Percentiles rank a stretch among this genome's conserved stretches.
Evolutionary conservation across 352 stramenopile genomes (phyloP).

Genomic region (Globisporangium echinulatum): DNA sequence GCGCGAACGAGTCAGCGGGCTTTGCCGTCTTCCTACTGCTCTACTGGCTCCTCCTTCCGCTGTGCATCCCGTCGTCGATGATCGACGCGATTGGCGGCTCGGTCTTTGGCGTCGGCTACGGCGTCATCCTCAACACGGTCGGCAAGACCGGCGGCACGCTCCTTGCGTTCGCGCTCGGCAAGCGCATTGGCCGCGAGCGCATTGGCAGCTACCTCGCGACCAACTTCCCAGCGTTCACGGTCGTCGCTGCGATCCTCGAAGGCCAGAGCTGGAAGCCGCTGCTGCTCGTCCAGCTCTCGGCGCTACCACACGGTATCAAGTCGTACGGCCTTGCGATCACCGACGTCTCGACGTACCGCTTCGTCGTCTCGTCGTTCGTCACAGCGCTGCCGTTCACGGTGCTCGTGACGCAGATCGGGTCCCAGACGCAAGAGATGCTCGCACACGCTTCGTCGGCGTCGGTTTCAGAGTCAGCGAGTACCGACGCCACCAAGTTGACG

Average conservation of each 20-base stretch:
- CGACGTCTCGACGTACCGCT: conserved; percentile 45
- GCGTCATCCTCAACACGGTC: conserved; percentile 41
- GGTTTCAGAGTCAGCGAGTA: conserved; percentile 12
- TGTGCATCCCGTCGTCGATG: conserved; percentile 60
- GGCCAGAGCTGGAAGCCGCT: conserved; percentile 67
- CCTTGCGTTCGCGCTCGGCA: conserved; percentile 57
- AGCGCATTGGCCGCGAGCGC: conserved; percentile 42
- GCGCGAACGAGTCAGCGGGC: conserved; percentile 32
- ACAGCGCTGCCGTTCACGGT: conserved; percentile 46
- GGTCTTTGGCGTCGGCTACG: conserved; percentile 48
- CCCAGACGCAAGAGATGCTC: conserved; percentile 46
- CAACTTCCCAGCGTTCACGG: conserved; percentile 49
- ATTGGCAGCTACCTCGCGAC: conserved; percentile 45
- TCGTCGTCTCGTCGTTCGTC: conserved; percentile 49
- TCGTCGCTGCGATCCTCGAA: conserved; percentile 43
- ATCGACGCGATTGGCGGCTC: conserved; percentile 62
- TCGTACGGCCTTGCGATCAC: conserved; percentile 71
- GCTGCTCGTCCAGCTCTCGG: conserved; percentile 65
- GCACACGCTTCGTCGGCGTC: conserved; percentile 6
- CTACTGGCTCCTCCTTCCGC: conserved; percentile 44
- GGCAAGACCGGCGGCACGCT: conserved; percentile 59
- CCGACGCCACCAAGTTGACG: conserved; percentile 11
- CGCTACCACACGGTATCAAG: conserved; percentile 63
- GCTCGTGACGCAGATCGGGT: conserved; percentile 60
- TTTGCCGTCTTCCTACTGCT: conserved; percentile 52